phyloP scores from a whole-genome alignment of 768 basidiomycete species.

The Mycena venus region DNA sequence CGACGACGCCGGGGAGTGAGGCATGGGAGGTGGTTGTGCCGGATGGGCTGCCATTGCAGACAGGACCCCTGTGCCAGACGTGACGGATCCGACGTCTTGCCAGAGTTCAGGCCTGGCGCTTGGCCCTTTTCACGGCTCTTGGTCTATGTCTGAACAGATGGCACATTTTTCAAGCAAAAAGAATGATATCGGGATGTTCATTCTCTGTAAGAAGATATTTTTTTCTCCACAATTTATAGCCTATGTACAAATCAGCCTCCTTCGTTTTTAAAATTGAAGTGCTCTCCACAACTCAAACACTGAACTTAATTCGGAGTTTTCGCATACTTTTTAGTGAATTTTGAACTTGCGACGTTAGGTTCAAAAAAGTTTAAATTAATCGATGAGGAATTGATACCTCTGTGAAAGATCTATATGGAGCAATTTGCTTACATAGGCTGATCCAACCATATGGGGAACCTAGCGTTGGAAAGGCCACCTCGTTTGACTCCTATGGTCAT shows the following conservation, averaged over 20 bases:
- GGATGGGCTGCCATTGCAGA: conserved; percentile 11
- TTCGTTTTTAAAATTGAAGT: background rate
- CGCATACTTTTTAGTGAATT: background rate
- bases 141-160: background rate
- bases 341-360: background rate
- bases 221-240: background rate
- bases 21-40: conserved; percentile 7
- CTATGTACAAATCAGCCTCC: background rate
- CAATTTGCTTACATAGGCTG: background rate
- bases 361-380: too few species aligned
- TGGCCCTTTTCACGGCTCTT: background rate
- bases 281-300: background rate
- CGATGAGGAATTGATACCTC: too few species aligned
- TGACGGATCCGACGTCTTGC: conserved; percentile 6
- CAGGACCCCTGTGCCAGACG: conserved; percentile 13
- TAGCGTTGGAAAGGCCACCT: background rate
- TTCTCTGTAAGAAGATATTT: background rate
- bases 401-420: background rate
- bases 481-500: background rate
- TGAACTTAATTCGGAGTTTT: too few species aligned
- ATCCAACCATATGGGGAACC: background rate
- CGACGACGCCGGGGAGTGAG: conserved; percentile 9
- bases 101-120: background rate
- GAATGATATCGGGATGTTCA: background rate
- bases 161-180: background rate